Evolutionary conservation across 2,329 filamentous ascomycete genomes (phyloP).

Genomic region (Elsinoe fawcettii): DNA sequence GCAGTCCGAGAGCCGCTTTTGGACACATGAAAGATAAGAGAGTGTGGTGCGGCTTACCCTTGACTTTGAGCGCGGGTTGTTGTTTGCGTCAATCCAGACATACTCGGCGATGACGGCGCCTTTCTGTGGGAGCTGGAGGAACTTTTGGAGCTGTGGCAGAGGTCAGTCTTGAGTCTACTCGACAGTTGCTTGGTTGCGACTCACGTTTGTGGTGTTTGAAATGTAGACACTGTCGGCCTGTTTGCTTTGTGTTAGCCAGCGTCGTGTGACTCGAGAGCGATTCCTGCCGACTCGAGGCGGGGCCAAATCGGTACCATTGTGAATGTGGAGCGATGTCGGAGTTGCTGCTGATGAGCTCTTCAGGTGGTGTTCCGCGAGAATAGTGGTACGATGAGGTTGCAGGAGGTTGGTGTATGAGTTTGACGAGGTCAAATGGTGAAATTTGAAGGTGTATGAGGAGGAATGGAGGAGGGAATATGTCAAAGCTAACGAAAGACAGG

Average conservation of each 20-base stretch:
- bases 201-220: conserved; percentile 44
- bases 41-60: conserved; percentile 59
- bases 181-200: conserved; percentile 20
- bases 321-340: conserved; percentile 18
- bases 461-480: conserved; percentile 10
- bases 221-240: conserved; percentile 36
- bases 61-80: conserved; percentile 86
- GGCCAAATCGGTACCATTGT: conserved; percentile 18
- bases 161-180: conserved; percentile 16
- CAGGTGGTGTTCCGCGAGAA: neutral
- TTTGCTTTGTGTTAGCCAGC: neutral
- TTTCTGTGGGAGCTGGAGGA: conserved; percentile 82
- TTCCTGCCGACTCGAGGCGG: conserved; percentile 9
- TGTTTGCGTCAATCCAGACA: conserved; percentile 84
- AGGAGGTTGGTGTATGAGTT: neutral
- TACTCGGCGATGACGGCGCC: conserved; percentile 89
- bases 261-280: conserved; percentile 7
- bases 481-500: conserved; percentile 14
- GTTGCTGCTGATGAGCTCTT: neutral
- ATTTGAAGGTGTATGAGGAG: conserved; percentile 1
- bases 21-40: conserved; percentile 4
- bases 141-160: conserved; percentile 70
- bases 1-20: conserved; percentile 7
- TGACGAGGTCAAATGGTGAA: neutral
- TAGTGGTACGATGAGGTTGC: neutral